Base-by-base conservation (phyloP, 805 yeast genomes). In the Phaffomyces opuntiae region DNA sequence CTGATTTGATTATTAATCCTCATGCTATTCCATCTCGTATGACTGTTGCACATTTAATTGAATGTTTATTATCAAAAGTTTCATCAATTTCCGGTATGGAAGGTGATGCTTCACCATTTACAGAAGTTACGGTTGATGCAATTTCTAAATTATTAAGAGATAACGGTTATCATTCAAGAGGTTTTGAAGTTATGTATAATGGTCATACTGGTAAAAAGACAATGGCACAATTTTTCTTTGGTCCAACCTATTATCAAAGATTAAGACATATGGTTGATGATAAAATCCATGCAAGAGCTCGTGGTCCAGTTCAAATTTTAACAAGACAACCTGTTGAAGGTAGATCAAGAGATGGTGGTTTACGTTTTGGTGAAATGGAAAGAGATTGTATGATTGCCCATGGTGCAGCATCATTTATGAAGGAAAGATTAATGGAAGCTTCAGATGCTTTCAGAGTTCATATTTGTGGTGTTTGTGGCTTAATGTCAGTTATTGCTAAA, bases 301-400 rank as follows among this genome's bases (percentile, higher is more conserved):
- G 98, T 74, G 99, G 99, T 45, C 98, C 99, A 14, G 95, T 91
- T 50, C 98, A 91, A 75, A 95, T 91, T 48, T 74, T 91, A 66
- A 91, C 99, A 4, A 85, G 98, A 72, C 99, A 91, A 69, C 99
- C 99, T 5, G 96, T 90, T 52, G 98, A 91, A 70, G 99, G 99
- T 81, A 83, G 99, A 69, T 89, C 97, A 16, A 81, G 99, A 72
- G 98, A 93, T 69, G 99, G 99, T 80, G 99, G 99, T 58, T 75
- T 91, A 66, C 87, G 99, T 70, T 90, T 91, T 78, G 99, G 99
- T 62, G 99, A 91, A 69, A 93, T 93, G 99, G 99, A 93, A 72
- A 87, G 99, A 74, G 99, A 93, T 77, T 93, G 99, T 84, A 91
- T 93, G 97, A 93, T 93, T 75, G 99, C 99, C 2, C 98, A 93